phyloP scores from a whole-genome alignment of 768 basidiomycete genomes.

The Lentinula boryana region DNA sequence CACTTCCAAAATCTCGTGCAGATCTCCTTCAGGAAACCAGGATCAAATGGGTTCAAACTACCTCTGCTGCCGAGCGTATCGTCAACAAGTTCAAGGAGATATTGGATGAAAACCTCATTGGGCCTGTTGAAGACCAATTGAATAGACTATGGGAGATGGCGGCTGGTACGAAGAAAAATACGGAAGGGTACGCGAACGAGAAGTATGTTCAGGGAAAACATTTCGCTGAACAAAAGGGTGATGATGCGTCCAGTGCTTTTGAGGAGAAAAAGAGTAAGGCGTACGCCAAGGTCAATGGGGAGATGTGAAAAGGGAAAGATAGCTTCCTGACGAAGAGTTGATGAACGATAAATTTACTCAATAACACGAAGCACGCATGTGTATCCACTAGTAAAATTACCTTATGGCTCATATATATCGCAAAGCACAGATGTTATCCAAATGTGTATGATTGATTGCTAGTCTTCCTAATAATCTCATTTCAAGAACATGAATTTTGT shows the following conservation, averaged over 20 bases:
- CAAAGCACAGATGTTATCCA: too few species aligned
- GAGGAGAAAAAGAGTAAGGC: neutral
- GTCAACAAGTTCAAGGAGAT: conserved; percentile 60
- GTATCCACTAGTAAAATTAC: too few species aligned
- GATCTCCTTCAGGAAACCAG: conserved; percentile 79
- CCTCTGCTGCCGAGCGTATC: conserved; percentile 48
- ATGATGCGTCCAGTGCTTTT: neutral
- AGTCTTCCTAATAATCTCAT: too few species aligned
- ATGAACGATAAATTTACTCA: too few species aligned
- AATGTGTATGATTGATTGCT: too few species aligned
- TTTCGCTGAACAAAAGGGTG: neutral
- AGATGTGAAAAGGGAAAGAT: neutral
- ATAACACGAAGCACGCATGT: too few species aligned
- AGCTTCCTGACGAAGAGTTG: too few species aligned
- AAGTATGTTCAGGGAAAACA: neutral
- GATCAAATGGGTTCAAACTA: conserved; percentile 71
- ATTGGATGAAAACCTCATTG: conserved; percentile 56
- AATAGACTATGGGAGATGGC: conserved; percentile 38
- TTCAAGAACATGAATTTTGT: too few species aligned
- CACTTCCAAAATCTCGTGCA: conserved; percentile 56
- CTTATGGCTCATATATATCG: too few species aligned
- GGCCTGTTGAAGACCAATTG: conserved; percentile 75
- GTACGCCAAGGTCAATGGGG: neutral
- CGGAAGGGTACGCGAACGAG: conserved; percentile 22
- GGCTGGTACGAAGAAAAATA: conserved; percentile 27